Conservation (phyloP, 345 rosid genomes). For the Eucalyptus sp. region DNA sequence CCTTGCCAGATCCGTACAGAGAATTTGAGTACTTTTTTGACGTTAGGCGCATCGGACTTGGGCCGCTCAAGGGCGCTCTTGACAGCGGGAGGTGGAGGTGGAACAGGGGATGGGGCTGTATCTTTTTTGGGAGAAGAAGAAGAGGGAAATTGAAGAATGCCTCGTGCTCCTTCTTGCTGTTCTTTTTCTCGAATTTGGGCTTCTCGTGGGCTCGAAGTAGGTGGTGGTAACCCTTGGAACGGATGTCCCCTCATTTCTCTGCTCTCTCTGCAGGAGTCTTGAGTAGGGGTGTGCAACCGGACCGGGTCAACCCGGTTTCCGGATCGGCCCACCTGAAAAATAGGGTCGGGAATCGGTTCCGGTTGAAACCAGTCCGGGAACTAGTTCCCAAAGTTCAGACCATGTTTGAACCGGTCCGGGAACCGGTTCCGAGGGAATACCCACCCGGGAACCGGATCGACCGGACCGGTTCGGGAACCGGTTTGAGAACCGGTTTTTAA, state of each 20-base stretch:
- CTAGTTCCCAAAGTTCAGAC: no score
- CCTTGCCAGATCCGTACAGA: no score
- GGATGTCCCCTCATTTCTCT: constrained; percentile 5
- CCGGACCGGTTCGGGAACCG: no score
- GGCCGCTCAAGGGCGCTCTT: neutral
- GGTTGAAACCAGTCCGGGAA: no score
- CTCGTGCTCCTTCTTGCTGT: neutral
- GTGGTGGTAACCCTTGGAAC: constrained; percentile 81
- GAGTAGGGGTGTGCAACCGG: no score
- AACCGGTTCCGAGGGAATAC: no score
- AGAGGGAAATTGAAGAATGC: neutral
- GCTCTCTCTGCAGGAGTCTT: neutral
- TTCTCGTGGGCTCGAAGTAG: constrained; percentile 28
- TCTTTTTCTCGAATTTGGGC: neutral
- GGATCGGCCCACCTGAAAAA: no score
- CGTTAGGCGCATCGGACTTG: neutral
- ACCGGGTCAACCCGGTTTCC: no score
- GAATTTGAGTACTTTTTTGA: neutral
- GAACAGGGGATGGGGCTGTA: constrained; percentile 18
- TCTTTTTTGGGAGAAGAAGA: neutral
- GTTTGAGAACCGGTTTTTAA: no score
- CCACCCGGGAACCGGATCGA: no score
- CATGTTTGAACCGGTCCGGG: no score
- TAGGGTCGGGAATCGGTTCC: no score
- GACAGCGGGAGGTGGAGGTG: neutral